These are phyloP conservation scores for Venturiaceae sp. DNA, from an alignment of 2,329 filamentous ascomycete species.

Conservation along the genomic window DNA sequence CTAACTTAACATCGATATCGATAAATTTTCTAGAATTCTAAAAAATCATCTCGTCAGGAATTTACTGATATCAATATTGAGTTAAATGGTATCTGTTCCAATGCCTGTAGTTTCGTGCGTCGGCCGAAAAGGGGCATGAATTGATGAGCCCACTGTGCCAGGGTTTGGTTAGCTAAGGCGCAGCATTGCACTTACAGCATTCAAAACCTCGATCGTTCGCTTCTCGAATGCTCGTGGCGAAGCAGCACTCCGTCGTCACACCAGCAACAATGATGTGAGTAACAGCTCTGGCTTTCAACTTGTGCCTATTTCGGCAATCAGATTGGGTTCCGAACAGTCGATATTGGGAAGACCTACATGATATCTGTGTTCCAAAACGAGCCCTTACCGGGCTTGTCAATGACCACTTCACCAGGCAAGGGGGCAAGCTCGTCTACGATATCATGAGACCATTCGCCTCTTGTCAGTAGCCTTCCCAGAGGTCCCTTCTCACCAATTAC, in stretches of 20 bases:
- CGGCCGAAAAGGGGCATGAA: too few relatives aligned
- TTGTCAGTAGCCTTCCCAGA: slow-evolving; percentile 43
- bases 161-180: slow-evolving; percentile 12
- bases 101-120: too few relatives aligned
- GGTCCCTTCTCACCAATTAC: slow-evolving; percentile 43
- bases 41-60: too few relatives aligned
- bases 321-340: too few relatives aligned
- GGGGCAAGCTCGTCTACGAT: slow-evolving; percentile 45
- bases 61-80: too few relatives aligned
- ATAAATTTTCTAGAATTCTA: too few relatives aligned
- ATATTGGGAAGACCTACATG: too few relatives aligned
- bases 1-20: too few relatives aligned
- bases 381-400: slow-evolving; percentile 51
- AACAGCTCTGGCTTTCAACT: slow-evolving; percentile 43
- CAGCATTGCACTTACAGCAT: slow-evolving; percentile 40
- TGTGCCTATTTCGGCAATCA: slow-evolving; percentile 19
- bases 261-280: slow-evolving; percentile 49
- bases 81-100: too few relatives aligned
- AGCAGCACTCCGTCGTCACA: slow-evolving; percentile 50
- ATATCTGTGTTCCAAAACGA: slow-evolving; percentile 49
- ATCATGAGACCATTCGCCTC: slow-evolving; percentile 46
- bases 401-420: slow-evolving; percentile 40
- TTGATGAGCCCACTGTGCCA: too few relatives aligned
- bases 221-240: slow-evolving; percentile 46
- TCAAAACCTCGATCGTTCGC: slow-evolving; percentile 53